A percentile compares a stretch with the other conserved stretches of the same genome.
phyloP scores from a whole-genome alignment of 2,329 filamentous ascomycete genomes.

The Paecilomyces formosus region DNA sequence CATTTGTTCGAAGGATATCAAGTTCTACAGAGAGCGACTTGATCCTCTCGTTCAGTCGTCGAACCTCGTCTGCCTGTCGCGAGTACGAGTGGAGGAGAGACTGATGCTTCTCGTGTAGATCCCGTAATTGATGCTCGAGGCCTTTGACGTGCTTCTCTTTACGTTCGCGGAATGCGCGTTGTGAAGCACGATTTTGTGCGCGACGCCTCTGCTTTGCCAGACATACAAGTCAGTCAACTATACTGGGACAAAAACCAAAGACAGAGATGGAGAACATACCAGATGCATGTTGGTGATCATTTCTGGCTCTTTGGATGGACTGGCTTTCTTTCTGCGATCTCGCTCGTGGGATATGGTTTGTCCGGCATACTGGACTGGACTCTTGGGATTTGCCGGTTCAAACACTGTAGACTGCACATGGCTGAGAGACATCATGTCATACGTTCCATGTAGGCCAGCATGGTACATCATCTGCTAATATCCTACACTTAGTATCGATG shows the following conservation, averaged over 20 bases:
- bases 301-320: background rate
- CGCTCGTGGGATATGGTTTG: background rate
- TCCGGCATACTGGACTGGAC: background rate
- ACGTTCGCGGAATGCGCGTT: conserved; percentile 79
- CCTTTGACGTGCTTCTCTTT: conserved; percentile 84
- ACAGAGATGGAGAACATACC: background rate
- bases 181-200: conserved; percentile 79
- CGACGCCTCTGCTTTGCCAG: conserved; percentile 40
- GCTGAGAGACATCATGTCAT: background rate
- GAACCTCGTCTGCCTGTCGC: conserved; percentile 21
- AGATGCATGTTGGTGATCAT: background rate
- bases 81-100: conserved; percentile 22
- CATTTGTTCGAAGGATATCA: conserved; percentile 11
- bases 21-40: conserved; percentile 17
- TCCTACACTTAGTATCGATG: background rate
- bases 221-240: background rate
- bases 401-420: background rate
- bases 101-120: conserved; percentile 40
- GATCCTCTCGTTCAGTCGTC: conserved; percentile 17
- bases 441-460: background rate
- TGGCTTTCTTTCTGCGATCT: background rate
- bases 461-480: background rate
- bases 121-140: conserved; percentile 68
- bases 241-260: background rate
- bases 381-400: background rate